These are phyloP conservation scores for Blastomyces percursus DNA, from an alignment of 2,329 filamentous ascomycete species.

Conservation along the genomic window DNA sequence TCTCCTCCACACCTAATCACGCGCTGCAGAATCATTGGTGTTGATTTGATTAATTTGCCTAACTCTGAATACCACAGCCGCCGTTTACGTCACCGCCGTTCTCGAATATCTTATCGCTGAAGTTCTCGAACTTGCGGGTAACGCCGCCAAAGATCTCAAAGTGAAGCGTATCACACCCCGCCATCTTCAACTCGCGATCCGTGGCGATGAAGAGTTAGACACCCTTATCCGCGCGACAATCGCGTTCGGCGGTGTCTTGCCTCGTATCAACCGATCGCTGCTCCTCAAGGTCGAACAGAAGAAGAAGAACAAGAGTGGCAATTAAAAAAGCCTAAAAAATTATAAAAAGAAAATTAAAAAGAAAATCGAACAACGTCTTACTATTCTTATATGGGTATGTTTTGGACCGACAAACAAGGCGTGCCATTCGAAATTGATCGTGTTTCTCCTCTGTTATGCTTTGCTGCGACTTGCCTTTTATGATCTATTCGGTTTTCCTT, in stretches of 20 bases:
- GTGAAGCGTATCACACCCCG: slow-evolving; percentile 99
- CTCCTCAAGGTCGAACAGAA: slow-evolving; percentile 95
- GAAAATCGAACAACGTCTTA: slow-evolving; percentile 16
- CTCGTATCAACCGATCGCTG: slow-evolving; percentile 96
- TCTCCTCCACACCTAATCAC: neutral
- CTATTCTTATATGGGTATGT: slow-evolving; percentile 1
- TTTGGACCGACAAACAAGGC: slow-evolving; percentile 9
- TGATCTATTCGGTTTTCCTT: neutral
- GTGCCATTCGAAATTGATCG: slow-evolving; percentile 4
- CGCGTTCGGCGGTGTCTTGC: slow-evolving; percentile 93
- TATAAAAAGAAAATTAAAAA: neutral
- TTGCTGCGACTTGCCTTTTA: neutral
- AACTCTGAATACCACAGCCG: slow-evolving; percentile 42
- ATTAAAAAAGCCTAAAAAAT: slow-evolving; percentile 15
- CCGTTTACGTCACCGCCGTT: slow-evolving; percentile 95
- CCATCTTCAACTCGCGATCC: slow-evolving; percentile 94
- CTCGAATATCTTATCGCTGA: slow-evolving; percentile 97
- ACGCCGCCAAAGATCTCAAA: slow-evolving; percentile 98
- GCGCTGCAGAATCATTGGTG: neutral
- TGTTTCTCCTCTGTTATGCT: neutral
- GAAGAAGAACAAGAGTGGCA: slow-evolving; percentile 63
- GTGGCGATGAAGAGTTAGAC: slow-evolving; percentile 96
- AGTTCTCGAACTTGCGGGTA: slow-evolving; percentile 94
- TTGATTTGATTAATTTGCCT: neutral
- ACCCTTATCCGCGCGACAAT: slow-evolving; percentile 96